Conservation (phyloP, 192 early-diverging fungal species). For the Piromyces finnis region DNA sequence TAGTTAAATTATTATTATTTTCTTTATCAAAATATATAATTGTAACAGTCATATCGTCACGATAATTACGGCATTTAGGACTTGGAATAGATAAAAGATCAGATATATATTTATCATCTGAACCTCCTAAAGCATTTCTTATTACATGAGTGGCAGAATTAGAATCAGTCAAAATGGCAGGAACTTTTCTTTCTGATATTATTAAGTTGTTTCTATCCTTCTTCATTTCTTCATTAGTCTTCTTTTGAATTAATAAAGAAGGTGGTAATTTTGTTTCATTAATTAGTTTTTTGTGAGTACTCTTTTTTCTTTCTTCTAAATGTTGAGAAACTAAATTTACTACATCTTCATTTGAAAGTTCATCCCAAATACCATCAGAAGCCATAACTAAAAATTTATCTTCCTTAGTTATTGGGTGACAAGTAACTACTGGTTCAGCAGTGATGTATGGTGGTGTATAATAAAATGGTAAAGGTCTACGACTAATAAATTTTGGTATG, state of each 20-base stretch:
- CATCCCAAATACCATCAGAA: slow-evolving; percentile 69
- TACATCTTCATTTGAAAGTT: slow-evolving; percentile 44
- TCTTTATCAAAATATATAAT: slow-evolving; percentile 18
- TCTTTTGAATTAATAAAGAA: neutral
- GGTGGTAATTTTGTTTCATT: neutral
- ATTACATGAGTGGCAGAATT: slow-evolving; percentile 59
- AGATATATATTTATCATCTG: slow-evolving; percentile 38
- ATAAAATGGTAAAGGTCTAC: slow-evolving; percentile 39
- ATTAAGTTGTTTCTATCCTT: neutral
- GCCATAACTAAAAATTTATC: slow-evolving; percentile 64
- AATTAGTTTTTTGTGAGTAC: neutral
- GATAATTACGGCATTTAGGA: slow-evolving; percentile 39
- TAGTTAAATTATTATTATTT: neutral
- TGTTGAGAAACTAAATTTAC: slow-evolving; percentile 4
- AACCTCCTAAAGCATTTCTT: slow-evolving; percentile 39
- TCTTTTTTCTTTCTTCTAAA: neutral
- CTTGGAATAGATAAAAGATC: slow-evolving; percentile 42
- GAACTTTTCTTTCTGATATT: neutral
- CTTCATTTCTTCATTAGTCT: neutral
- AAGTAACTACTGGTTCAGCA: slow-evolving; percentile 47
- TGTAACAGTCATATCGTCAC: slow-evolving; percentile 71
- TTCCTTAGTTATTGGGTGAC: slow-evolving; percentile 30
- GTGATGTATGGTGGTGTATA: slow-evolving; percentile 56
- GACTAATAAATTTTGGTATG: neutral
- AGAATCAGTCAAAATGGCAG: slow-evolving; percentile 8